Base-by-base conservation (phyloP, 805 yeast species). In the Zygosaccharomyces gambellarensis region DNA sequence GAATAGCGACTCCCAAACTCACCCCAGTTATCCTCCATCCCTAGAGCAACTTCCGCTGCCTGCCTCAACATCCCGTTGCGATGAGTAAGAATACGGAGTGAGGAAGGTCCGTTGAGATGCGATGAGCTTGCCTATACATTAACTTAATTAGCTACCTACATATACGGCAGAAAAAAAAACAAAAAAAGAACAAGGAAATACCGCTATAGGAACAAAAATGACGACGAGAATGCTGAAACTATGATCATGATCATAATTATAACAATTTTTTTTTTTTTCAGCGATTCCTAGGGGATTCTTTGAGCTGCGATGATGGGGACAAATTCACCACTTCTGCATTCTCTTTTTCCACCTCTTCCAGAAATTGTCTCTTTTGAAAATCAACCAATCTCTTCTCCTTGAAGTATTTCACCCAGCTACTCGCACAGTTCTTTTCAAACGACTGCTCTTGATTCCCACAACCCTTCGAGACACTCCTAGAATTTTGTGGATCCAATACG, bases 381-480 rank as follows among this genome's bases (percentile, higher is more conserved):
- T 89, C 96, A 51, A 81, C 83, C 36, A 82, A 85, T 58, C 97
- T 79, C 67, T 90, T 90, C 67, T 89, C 92, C 64, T 90, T 92
- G 74, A 92, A 90, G 66, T 90, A 90, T 52, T 84, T 76, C 53
- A 80, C 89, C 98, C 98, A 90, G 47, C 90, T 81, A 11, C 82
- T 81, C 8, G 87, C 89, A 68, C 98, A 90, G 57, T 82, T 81
- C n/a, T 74, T 65, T 51, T 85, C 81, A 56, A 87, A 89, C 36
- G 73, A 75, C n/a, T 64, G 61, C 54, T 81, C 80, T 61, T 82
- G 75, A 1, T 53, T 48, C 0, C 80, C 76, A 68, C 98, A 90
- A 43, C 76, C 69, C 21, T 69, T 59, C 46, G 77, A 75, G 38
- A 88, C 80, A 28, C 68, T 67, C 5, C 64, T 62, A 39, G 73